Evolutionary conservation across 768 basidiomycete species (phyloP), one percentile per base, ranked within the genome.

Genomic region (Trametes gibbosa): DNA sequence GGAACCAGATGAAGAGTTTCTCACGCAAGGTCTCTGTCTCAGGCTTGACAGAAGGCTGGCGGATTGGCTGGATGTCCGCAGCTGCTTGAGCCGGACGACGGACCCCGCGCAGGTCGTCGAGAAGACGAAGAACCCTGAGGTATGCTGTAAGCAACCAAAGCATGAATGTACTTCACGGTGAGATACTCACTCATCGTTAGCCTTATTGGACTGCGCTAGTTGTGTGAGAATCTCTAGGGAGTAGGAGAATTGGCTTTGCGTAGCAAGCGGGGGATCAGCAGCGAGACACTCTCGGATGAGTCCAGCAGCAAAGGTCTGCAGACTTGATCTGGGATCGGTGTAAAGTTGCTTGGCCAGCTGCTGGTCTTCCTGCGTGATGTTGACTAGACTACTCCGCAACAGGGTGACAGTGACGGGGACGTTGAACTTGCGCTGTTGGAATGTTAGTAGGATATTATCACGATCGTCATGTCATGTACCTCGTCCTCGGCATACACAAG

Each of bases 401-500:
- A 99, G 81, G 1, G 92, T 90, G 27, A 92, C 85, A 0, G 95
- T 97, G 63, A 97, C 96, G 12, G 94, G 84, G 12, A 98, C 87
- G 69, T 98, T 98, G 75, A 91, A 90, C 75, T 99, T 99, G 66
- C 97, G 92, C 92, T 95, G 66, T 8, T 50, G 58, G 63, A 62
- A 34, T 19, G 39, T 59, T n/a, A 61, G 54, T 65, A 57, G 32
- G 16, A 61, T 53, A 42, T 46, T 64, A 39, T 65, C 25, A 53
- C 1, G 59, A 25, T 14, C 25, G 19, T 13, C 19, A 47, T 63
- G 17, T 19, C 7, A 12, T 24, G 34, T n/a, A 95, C 94, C 77
- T 95, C 92, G 69, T 99, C 97, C 69, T 98, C 95, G 3, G 97
- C 92, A 69, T 94, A 97, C 45, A 98, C 76, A 48, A 99, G 77